A percentile compares a stretch with the other conserved stretches of the same genome.
phyloP scores from a whole-genome alignment of 2,329 filamentous ascomycete genomes.

The Moelleriella libera region DNA sequence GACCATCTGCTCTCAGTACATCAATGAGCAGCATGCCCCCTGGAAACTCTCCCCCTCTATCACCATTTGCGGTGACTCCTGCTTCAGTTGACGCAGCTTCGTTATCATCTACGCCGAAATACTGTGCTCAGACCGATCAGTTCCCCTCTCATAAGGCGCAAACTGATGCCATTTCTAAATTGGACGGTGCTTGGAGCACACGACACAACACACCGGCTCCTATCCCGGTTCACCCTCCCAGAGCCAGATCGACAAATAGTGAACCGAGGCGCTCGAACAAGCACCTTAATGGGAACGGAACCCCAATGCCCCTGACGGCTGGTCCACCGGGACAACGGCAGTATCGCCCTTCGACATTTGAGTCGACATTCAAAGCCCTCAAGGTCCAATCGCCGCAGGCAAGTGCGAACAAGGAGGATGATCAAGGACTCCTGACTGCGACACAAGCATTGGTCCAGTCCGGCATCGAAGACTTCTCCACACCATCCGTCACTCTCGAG shows the following conservation, averaged over 20 bases:
- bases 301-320: constrained; percentile 36
- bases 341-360: constrained; percentile 28
- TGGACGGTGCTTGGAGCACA: constrained; percentile 1
- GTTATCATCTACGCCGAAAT: neutral
- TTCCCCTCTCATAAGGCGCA: neutral
- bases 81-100: neutral
- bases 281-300: constrained; percentile 22
- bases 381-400: constrained; percentile 2
- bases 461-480: constrained; percentile 8
- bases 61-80: neutral
- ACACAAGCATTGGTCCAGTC: constrained; percentile 10
- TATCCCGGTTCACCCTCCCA: neutral
- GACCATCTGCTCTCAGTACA: constrained; percentile 3
- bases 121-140: neutral
- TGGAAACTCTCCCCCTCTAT: neutral
- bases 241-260: neutral
- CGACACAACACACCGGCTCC: constrained; percentile 1
- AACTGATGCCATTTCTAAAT: constrained; percentile 1
- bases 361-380: constrained; percentile 20
- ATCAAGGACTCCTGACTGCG: constrained; percentile 10
- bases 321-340: constrained; percentile 40
- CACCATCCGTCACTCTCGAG: neutral
- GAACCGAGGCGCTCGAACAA: constrained; percentile 3
- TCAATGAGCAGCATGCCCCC: constrained; percentile 1
- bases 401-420: constrained; percentile 8